Conservation (phyloP, 2,329 filamentous ascomycete genomes). For the Penicillium sp. region DNA sequence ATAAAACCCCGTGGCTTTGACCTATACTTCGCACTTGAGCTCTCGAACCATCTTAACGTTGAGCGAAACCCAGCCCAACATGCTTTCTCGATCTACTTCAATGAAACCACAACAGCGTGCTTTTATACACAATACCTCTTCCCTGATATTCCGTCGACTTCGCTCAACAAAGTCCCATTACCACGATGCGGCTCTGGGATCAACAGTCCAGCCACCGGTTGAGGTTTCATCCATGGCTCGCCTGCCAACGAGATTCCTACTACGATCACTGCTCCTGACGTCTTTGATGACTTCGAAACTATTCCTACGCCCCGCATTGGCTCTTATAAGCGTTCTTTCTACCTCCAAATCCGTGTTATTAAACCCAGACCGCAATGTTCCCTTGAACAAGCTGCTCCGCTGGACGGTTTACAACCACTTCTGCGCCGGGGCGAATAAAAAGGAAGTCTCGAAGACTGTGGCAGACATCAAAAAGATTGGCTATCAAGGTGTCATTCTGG, state of each 20-base stretch:
- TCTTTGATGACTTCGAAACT: conserved; percentile 34
- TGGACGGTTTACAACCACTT: conserved; percentile 89
- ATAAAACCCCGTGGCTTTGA: background rate
- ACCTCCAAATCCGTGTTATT: conserved; percentile 67
- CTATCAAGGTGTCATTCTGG: conserved; percentile 79
- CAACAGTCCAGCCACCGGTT: conserved; percentile 2
- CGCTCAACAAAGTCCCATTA: conserved; percentile 19
- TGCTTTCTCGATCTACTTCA: conserved; percentile 8
- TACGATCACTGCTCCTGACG: conserved; percentile 20
- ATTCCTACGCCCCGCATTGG: conserved; percentile 70
- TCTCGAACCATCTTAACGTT: background rate
- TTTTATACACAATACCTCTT: background rate
- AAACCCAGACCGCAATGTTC: conserved; percentile 72
- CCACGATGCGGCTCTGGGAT: conserved; percentile 11
- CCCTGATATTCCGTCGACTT: background rate
- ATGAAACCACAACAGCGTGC: background rate
- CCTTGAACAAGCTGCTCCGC: conserved; percentile 71
- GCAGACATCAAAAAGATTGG: conserved; percentile 69
- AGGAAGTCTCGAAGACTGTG: conserved; percentile 69
- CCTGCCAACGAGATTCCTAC: conserved; percentile 15
- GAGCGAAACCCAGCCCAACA: background rate
- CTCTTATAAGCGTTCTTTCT: conserved; percentile 68
- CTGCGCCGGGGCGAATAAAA: conserved; percentile 75
- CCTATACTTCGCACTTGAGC: background rate
- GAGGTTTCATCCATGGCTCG: conserved; percentile 22